Base-by-base conservation (phyloP, 1,284 basidiomycete species). In the Flammula alnicola region DNA sequence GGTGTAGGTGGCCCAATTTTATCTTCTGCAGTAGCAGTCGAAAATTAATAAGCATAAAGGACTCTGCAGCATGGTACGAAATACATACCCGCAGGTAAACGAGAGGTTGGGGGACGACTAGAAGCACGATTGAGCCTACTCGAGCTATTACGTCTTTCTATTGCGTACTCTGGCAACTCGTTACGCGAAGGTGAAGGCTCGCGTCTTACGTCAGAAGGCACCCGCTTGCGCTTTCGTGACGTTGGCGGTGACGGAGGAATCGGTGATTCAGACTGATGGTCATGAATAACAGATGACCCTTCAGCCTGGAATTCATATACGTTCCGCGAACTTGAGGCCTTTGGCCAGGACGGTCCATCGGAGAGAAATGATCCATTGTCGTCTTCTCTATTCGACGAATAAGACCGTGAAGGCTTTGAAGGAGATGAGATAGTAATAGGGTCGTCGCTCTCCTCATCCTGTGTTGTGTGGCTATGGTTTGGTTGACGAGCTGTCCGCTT, bases 201-300 rank as follows among this genome's bases (percentile, higher is more conserved):
- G 19, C 36, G 26, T 19, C 31, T 32, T 16, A 25, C 23, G 44
- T 51, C 45, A n/a, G 49, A 51, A 4, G 26, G n/a, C n/a, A 37
- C 43, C 8, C 54, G 54, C 12, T 55, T 55, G 27, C 54, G 44
- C 30, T 55, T 55, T 37, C 38, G 36, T 20, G n/a, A 20, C 9
- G 6, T 19, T 10, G 47, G 44, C 4, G 47, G 37, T n/a, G 46
- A 36, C 14, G 26, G 29, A 29, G 33, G 37, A 27, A 23, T 44
- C 22, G 33, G 33, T 2, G 39, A 36, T 11, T 42, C 4, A 20
- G 35, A 36, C 3, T 27, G 31, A 7, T 16, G 6, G 19, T 48
- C 16, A n/a, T n/a, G n/a, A n/a, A n/a, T n/a, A n/a, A n/a, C n/a
- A n/a, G n/a, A n/a, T n/a, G n/a, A n/a, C n/a, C n/a, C n/a, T n/a